phyloP scores from a whole-genome alignment of 2,329 filamentous ascomycete species.

The Claviceps sp. region DNA sequence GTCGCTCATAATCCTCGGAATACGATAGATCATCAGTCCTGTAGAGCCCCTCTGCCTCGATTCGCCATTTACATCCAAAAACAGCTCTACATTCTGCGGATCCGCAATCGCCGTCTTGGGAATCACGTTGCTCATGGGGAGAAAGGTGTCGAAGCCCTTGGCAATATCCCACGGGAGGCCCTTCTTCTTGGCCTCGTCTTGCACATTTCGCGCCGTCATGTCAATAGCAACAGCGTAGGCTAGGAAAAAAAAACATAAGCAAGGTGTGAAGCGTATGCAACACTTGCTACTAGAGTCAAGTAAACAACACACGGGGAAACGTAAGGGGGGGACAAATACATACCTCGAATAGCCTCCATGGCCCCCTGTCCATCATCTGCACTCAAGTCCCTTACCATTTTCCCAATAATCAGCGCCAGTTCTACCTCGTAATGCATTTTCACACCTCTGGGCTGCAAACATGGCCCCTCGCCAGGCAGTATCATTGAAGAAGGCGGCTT shows the following conservation, averaged over 20 bases:
- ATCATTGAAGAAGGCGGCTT: slow-evolving; percentile 86
- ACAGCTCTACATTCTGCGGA: slow-evolving; percentile 80
- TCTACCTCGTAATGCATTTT: slow-evolving; percentile 92
- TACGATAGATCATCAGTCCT: slow-evolving; percentile 85
- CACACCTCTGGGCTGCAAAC: slow-evolving; percentile 71
- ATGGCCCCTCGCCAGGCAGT: slow-evolving; percentile 61
- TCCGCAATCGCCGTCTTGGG: slow-evolving; percentile 67
- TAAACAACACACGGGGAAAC: not conserved
- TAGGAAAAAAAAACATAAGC: slow-evolving; percentile 17
- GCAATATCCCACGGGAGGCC: slow-evolving; percentile 91
- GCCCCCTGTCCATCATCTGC: slow-evolving; percentile 63
- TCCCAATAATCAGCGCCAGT: slow-evolving; percentile 78
- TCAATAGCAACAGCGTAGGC: slow-evolving; percentile 87
- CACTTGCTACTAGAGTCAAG: not conserved
- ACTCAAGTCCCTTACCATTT: slow-evolving; percentile 61
- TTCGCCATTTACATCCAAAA: slow-evolving; percentile 70
- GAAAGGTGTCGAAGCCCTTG: slow-evolving; percentile 96
- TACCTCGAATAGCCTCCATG: slow-evolving; percentile 69
- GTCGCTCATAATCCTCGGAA: slow-evolving; percentile 76
- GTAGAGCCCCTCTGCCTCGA: slow-evolving; percentile 75
- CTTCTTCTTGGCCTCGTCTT: slow-evolving; percentile 91
- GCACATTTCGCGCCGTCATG: slow-evolving; percentile 91
- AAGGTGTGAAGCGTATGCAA: not conserved
- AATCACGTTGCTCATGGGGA: slow-evolving; percentile 74
- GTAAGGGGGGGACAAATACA: slow-evolving; percentile 9